Base-by-base conservation (phyloP, 1,139 yeast genomes). In the Saccharomyces pastorianus region DNA sequence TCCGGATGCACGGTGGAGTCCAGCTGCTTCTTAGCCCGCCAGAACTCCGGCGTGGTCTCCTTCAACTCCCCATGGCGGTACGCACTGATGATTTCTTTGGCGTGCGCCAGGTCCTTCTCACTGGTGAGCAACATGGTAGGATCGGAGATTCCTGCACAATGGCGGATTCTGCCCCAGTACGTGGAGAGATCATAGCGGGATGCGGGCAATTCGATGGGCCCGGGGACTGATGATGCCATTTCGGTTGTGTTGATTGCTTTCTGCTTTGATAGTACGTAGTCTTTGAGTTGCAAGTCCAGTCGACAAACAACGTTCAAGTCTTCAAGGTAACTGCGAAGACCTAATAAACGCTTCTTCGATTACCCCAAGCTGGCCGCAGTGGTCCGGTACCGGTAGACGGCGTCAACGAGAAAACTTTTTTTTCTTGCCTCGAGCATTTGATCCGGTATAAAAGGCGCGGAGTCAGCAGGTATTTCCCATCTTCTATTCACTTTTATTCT, bases 1-100 rank as follows among this genome's bases (percentile, higher is more conserved):
- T 93, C 99, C 47, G 97, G 97, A 69, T 91, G 97, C 49, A 89
- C 80, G 0, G 96, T 83, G 0, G 96, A 88, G 70, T 90, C 97
- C 64, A 91, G 76, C 26, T 87, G 76, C 70, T 82, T 83, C 73
- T 93, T 93, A 11, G 96, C 95, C 53, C 81, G 76, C 99, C 99
- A 93, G 54, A 93, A 77, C 54, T 84, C 88, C 2, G 95, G 91
- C 1, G 86, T 82, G 82, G 90, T 83, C 17, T 63, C 62, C 44
- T 75, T 69, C 48, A 76, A 68, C 26, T 79, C 78, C 17, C 96
- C 96, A 63, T 83, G 83, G 55, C 82, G 82, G 71, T 84, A 91
- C 57, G 84, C 84, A 72, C 88, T 79, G 48, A 93, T 76, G 61
- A 84, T 70, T 50, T 79, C 65, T 64, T 82, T 85, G 41, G 98